Evolutionary conservation across 2,329 filamentous ascomycete genomes (phyloP).

Genomic region (Ascochyta fabae): DNA sequence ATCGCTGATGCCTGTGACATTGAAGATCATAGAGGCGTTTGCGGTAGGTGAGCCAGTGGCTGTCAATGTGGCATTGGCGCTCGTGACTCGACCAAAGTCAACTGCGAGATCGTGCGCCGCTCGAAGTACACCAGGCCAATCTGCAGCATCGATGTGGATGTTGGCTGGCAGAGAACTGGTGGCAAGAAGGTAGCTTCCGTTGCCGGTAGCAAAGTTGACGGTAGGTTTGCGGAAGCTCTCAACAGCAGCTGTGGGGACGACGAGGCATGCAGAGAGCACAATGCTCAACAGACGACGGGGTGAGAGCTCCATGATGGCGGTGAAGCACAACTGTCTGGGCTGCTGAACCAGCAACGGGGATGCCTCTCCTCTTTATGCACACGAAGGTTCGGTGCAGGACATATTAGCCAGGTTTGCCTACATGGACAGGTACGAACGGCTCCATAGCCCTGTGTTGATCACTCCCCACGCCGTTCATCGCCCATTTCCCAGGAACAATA

Average conservation of each 20-base stretch:
- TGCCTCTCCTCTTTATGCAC: slow-evolving; percentile 10
- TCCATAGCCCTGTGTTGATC: slow-evolving; percentile 15
- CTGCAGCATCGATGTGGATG: slow-evolving; percentile 50
- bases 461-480: background rate
- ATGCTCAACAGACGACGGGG: slow-evolving; percentile 34
- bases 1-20: slow-evolving; percentile 48
- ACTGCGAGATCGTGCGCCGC: slow-evolving; percentile 70
- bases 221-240: slow-evolving; percentile 57
- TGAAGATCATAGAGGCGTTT: slow-evolving; percentile 52
- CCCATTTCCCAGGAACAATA: slow-evolving; percentile 9
- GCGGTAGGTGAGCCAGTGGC: slow-evolving; percentile 62
- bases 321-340: slow-evolving; percentile 4
- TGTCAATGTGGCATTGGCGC: slow-evolving; percentile 63
- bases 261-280: slow-evolving; percentile 29
- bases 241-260: slow-evolving; percentile 36
- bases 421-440: slow-evolving; percentile 4
- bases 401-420: slow-evolving; percentile 13
- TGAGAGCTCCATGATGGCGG: slow-evolving; percentile 38
- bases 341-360: slow-evolving; percentile 1
- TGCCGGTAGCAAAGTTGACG: slow-evolving; percentile 54
- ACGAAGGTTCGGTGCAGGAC: slow-evolving; percentile 5
- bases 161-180: slow-evolving; percentile 38
- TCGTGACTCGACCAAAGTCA: slow-evolving; percentile 75
- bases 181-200: slow-evolving; percentile 43
- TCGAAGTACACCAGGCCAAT: slow-evolving; percentile 72